Percentiles rank a stretch among this genome's conserved stretches.
Conservation (phyloP, 805 yeast species). For the Pachysolen tannophilus region DNA sequence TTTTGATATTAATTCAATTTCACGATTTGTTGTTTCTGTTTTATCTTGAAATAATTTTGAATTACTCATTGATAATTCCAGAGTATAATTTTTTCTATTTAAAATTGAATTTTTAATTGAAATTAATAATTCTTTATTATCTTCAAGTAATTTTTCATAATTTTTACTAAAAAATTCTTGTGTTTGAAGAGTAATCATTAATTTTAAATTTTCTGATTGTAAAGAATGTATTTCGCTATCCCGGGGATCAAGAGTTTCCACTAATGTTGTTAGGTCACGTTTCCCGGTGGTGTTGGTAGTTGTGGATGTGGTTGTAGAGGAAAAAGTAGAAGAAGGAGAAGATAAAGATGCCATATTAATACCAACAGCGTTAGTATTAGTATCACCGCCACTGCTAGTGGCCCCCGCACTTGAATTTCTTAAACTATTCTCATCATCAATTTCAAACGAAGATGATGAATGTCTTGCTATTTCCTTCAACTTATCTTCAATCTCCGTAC, state of each 20-base stretch:
- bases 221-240: neutral
- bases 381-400: too few relatives aligned
- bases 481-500: neutral
- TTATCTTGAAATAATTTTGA: neutral
- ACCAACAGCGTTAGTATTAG: too few relatives aligned
- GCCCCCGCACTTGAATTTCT: too few relatives aligned
- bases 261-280: neutral
- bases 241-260: neutral
- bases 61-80: neutral
- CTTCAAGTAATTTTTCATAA: constrained; percentile 5
- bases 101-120: constrained; percentile 6
- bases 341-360: too few relatives aligned
- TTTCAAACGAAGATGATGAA: constrained; percentile 1
- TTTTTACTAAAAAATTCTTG: constrained; percentile 3
- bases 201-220: constrained; percentile 1
- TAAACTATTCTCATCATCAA: too few relatives aligned
- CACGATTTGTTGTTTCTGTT: too few relatives aligned
- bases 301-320: too few relatives aligned
- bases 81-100: constrained; percentile 3
- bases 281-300: neutral
- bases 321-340: too few relatives aligned
- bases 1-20: too few relatives aligned
- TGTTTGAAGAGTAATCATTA: constrained; percentile 3
- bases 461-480: neutral
- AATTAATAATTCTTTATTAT: constrained; percentile 6